Percentiles rank a stretch among this genome's conserved stretches.
These are phyloP conservation scores for Halenospora varia DNA, from an alignment of 495 filamentous ascomycete species.

Conservation along the genomic window DNA sequence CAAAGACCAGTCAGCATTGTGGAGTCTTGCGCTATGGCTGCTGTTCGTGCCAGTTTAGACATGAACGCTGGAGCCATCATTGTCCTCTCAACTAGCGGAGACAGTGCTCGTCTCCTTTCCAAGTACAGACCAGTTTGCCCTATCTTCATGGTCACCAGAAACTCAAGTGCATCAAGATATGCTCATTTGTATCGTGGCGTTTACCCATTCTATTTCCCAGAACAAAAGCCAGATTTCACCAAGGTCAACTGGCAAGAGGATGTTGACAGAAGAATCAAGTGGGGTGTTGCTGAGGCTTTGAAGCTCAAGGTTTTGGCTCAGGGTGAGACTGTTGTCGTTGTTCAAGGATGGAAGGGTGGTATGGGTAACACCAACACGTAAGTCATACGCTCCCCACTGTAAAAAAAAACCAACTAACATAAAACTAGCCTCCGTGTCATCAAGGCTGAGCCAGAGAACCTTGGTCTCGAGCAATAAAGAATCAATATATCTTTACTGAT, in stretches of 20 bases:
- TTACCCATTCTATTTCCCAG: slow-evolving; percentile 92
- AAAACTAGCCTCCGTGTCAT: slow-evolving; percentile 42
- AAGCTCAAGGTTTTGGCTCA: slow-evolving; percentile 76
- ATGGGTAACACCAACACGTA: slow-evolving; percentile 96
- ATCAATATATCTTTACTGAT: not conserved
- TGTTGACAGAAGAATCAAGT: slow-evolving; percentile 93
- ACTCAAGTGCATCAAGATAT: slow-evolving; percentile 76
- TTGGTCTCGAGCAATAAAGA: slow-evolving; percentile 30
- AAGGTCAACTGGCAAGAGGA: slow-evolving; percentile 95
- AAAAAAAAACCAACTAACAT: slow-evolving; percentile 7
- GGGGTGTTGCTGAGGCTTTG: slow-evolving; percentile 83
- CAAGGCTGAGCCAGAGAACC: slow-evolving; percentile 47
- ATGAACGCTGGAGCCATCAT: slow-evolving; percentile 94
- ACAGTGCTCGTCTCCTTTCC: slow-evolving; percentile 88
- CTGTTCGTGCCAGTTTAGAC: slow-evolving; percentile 89
- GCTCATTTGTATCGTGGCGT: slow-evolving; percentile 96
- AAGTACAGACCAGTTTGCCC: slow-evolving; percentile 99
- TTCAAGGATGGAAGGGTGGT: slow-evolving; percentile 96
- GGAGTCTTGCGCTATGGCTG: slow-evolving; percentile 93
- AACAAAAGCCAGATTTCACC: slow-evolving; percentile 89
- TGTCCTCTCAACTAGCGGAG: slow-evolving; percentile 86
- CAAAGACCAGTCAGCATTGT: slow-evolving; percentile 77
- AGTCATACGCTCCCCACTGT: slow-evolving; percentile 11
- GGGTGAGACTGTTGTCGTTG: slow-evolving; percentile 85
- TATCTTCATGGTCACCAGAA: slow-evolving; percentile 97